These are phyloP conservation scores for Coniochaeta sp. DNA, from an alignment of 2,329 filamentous ascomycete species.

Conservation along the genomic window DNA sequence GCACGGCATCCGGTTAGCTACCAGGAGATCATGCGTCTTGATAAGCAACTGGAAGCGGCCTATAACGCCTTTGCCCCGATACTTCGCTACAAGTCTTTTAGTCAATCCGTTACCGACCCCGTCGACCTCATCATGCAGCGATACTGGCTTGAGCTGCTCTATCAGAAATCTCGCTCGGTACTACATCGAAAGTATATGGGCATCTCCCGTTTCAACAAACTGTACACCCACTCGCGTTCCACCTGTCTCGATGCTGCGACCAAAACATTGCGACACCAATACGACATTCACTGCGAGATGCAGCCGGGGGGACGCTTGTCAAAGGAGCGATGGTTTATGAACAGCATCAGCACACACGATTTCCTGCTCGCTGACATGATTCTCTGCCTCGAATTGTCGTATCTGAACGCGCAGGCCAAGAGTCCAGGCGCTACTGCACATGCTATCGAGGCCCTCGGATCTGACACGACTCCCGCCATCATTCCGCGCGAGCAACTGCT, in stretches of 20 bases:
- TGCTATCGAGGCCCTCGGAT: not conserved
- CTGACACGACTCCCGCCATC: slow-evolving; percentile 6
- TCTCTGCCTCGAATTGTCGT: slow-evolving; percentile 29
- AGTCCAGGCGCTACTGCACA: slow-evolving; percentile 1
- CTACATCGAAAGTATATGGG: slow-evolving; percentile 20
- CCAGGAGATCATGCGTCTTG: slow-evolving; percentile 12
- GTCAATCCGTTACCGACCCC: slow-evolving; percentile 12
- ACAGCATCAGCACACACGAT: slow-evolving; percentile 33
- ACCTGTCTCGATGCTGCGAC: slow-evolving; percentile 36
- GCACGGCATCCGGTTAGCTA: slow-evolving; percentile 7
- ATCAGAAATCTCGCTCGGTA: slow-evolving; percentile 15
- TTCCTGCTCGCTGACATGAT: slow-evolving; percentile 40
- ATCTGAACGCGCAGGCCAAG: slow-evolving; percentile 9
- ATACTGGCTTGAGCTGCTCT: slow-evolving; percentile 17
- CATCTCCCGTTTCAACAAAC: slow-evolving; percentile 22
- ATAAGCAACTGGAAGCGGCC: slow-evolving; percentile 12
- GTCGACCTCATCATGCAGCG: slow-evolving; percentile 17
- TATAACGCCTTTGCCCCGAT: slow-evolving; percentile 9
- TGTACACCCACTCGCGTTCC: slow-evolving; percentile 30
- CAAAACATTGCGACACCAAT: slow-evolving; percentile 33
- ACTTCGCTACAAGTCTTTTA: slow-evolving; percentile 8
- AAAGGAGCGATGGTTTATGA: slow-evolving; percentile 33
- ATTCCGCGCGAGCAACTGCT: slow-evolving; percentile 17
- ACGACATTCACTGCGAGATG: slow-evolving; percentile 30
- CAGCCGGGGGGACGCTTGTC: slow-evolving; percentile 26